phyloP scores from a whole-genome alignment of 352 stramenopile species.

The Aphanomyces invadans region DNA sequence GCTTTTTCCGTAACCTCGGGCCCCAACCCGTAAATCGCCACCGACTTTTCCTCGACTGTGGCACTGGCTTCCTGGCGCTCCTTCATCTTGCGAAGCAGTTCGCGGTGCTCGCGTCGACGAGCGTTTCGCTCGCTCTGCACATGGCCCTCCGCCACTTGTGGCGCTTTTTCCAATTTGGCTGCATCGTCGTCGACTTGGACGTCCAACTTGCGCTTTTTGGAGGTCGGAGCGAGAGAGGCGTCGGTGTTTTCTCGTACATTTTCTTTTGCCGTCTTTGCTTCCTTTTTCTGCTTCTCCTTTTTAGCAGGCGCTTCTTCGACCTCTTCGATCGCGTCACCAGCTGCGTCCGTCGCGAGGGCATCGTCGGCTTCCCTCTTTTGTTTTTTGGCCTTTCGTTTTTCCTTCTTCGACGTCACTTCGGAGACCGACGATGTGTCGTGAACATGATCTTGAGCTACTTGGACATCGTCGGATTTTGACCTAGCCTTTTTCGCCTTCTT shows the following conservation, averaged over 20 bases:
- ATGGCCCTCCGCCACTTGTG: constrained; percentile 27
- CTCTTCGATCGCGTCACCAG: constrained; percentile 3
- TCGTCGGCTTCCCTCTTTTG: constrained; percentile 24
- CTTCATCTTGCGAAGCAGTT: constrained; percentile 65
- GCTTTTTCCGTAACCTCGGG: constrained; percentile 67
- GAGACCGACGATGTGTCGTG: constrained; percentile 17
- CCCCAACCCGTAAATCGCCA: constrained; percentile 65
- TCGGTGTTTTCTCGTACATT: not conserved
- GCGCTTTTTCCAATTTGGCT: not conserved
- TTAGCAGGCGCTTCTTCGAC: not conserved
- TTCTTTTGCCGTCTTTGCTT: not conserved
- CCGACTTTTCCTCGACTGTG: constrained; percentile 49
- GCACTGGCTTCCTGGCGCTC: constrained; percentile 50
- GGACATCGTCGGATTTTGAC: constrained; percentile 11
- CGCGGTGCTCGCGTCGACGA: constrained; percentile 61
- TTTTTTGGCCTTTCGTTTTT: constrained; percentile 32
- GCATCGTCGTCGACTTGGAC: not conserved
- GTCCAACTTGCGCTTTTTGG: constrained; percentile 1
- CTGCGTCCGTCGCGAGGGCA: not conserved
- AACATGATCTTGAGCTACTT: constrained; percentile 29
- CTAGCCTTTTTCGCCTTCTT: constrained; percentile 20
- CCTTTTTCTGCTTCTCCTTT: constrained; percentile 8
- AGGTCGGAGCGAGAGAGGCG: not conserved
- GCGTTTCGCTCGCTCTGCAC: constrained; percentile 76
- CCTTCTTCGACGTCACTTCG: constrained; percentile 19